A percentile compares a stretch with the other conserved stretches of the same genome.
These are phyloP conservation scores for Aureobasidium lini DNA, from an alignment of 2,329 filamentous ascomycete genomes.

Conservation along the genomic window DNA sequence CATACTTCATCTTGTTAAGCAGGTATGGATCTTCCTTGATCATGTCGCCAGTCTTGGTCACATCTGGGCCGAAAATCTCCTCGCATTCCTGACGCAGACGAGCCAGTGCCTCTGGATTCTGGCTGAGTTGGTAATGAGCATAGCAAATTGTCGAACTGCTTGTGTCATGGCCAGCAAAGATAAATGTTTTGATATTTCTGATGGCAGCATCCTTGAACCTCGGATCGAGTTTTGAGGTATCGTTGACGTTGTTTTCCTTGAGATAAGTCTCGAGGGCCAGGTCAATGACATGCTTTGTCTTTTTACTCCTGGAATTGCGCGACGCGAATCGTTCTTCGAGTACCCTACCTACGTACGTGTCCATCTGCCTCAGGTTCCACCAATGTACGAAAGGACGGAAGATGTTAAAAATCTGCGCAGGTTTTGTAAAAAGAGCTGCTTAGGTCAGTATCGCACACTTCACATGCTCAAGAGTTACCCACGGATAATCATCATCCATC, in stretches of 20 bases:
- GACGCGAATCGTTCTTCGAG: slow-evolving; percentile 32
- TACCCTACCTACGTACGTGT: slow-evolving; percentile 27
- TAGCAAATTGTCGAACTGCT: slow-evolving; percentile 32
- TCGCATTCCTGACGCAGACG: slow-evolving; percentile 44
- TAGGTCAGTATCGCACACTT: background rate
- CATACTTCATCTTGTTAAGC: slow-evolving; percentile 46
- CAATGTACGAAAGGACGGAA: slow-evolving; percentile 27
- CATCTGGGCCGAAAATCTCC: slow-evolving; percentile 39
- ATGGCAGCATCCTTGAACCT: slow-evolving; percentile 31
- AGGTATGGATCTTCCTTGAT: slow-evolving; percentile 38
- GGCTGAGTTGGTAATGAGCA: slow-evolving; percentile 33
- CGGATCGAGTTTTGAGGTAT: slow-evolving; percentile 26
- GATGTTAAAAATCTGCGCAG: slow-evolving; percentile 31
- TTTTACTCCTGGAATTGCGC: slow-evolving; percentile 25
- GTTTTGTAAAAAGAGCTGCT: slow-evolving; percentile 28
- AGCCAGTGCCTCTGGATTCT: slow-evolving; percentile 26
- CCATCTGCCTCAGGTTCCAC: slow-evolving; percentile 31
- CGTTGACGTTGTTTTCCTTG: slow-evolving; percentile 26
- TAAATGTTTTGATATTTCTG: slow-evolving; percentile 33
- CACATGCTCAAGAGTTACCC: background rate
- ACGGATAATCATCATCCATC: slow-evolving; percentile 23
- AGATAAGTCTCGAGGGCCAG: slow-evolving; percentile 31
- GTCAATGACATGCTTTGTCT: slow-evolving; percentile 28
- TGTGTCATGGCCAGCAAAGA: slow-evolving; percentile 39
- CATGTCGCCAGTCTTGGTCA: slow-evolving; percentile 29